Base-by-base conservation (phyloP, 352 stramenopile species). In the Pseudoperonospora humuli region DNA sequence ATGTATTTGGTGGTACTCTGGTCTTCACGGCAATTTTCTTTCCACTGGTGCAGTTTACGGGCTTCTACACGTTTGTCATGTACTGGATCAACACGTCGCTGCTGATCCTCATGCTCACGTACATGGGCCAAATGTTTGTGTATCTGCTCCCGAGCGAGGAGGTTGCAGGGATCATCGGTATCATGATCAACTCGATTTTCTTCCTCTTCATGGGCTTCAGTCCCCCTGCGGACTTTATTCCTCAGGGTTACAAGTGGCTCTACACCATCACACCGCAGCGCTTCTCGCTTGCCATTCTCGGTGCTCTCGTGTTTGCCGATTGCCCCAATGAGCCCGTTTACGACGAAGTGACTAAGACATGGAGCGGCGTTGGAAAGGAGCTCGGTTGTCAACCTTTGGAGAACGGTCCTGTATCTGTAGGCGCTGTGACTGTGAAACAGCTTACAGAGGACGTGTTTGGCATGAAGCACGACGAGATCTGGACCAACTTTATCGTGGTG, bases 381-480 rank as follows among this genome's bases (percentile, higher is more conserved):
- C 31, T 78, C 7, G 67, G 53, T 1, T 82, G 70, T 26, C 52
- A 73, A 9, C 44, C 49, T 1, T 32, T 82, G 11, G 17, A 42
- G 17, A 63, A 72, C 11, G 31, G 53, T 2, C 67, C 67, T 8
- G 50, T 58, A 7, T 46, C 57, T 13, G 42, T 55, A 3, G 49
- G 43, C 2, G 33, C 45, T 10, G 29, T 57, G 3, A 79, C 58
- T 0, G 59, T 82, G 19, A 75, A 79, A 41, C 18, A 65, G 18
- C 79, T 67, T 21, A 53, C 62, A 0, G 67, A 77, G 18, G 35
- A 52, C 10, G 53, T 65, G 7, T 83, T 76, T 44, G 38, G 59
- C 29, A 75, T 77, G 52, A 63, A 75, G 40, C 54, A 77, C 49
- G 59, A 79, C 38, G 54, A 77, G 26, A 65, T 76, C 26, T 62